These are phyloP conservation scores for Diaporthe sp. DNA, from an alignment of 2,329 filamentous ascomycete species.

Conservation along the genomic window DNA sequence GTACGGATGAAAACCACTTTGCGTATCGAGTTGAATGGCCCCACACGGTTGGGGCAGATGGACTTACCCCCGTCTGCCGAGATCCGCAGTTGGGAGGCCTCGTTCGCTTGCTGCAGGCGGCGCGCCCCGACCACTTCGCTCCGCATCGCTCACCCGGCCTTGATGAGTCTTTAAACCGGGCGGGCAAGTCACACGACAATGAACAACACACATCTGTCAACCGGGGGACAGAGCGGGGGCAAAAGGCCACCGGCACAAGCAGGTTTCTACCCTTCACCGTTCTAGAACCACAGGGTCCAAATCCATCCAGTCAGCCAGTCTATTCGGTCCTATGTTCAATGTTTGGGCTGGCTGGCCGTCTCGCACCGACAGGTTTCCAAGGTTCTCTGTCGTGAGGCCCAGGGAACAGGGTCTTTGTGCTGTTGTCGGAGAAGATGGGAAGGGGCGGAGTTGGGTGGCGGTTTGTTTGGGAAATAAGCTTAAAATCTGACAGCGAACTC, in stretches of 20 bases:
- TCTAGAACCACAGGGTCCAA: background rate
- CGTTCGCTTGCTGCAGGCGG: constrained; percentile 6
- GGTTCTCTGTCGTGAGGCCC: background rate
- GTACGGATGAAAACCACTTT: background rate
- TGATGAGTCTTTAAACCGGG: background rate
- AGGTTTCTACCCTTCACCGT: background rate
- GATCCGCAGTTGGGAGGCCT: constrained; percentile 21
- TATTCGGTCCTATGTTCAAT: background rate
- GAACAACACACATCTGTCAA: background rate
- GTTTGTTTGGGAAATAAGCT: constrained; percentile 28
- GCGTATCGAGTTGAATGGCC: background rate
- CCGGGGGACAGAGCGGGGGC: background rate
- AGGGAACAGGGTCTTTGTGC: constrained; percentile 15
- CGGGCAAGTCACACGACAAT: background rate
- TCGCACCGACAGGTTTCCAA: background rate
- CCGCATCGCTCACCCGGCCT: background rate
- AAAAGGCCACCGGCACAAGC: background rate
- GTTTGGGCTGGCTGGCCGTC: background rate
- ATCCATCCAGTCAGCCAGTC: background rate
- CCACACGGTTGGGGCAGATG: background rate
- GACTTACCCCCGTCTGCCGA: background rate
- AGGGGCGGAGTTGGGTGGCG: background rate
- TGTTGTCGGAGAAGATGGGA: background rate
- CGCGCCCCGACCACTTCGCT: background rate
- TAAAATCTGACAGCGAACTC: constrained; percentile 15